These are phyloP conservation scores for Gnaphalium uliginosum DNA, from an alignment of 129 eudicot species.

Conservation along the genomic window DNA sequence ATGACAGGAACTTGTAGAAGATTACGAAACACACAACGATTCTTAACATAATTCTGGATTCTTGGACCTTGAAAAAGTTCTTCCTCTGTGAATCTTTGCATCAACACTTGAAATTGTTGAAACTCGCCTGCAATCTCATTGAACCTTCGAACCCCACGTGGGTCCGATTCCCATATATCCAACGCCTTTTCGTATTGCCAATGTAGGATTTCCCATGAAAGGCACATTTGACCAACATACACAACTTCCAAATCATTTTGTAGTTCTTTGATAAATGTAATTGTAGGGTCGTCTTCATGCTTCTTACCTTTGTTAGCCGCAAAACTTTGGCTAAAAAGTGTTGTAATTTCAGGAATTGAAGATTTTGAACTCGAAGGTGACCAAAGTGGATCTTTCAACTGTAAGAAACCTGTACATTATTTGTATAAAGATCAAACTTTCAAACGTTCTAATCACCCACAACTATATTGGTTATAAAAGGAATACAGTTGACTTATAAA, in stretches of 20 bases:
- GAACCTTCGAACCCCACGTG: conserved; percentile 50
- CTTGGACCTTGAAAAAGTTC: conserved; percentile 86
- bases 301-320: conserved; percentile 48
- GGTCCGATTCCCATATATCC: conserved; percentile 82
- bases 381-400: conserved; percentile 74
- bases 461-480: neutral
- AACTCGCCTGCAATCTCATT: conserved; percentile 85
- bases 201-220: conserved; percentile 89
- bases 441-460: neutral
- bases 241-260: conserved; percentile 78
- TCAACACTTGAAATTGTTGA: conserved; percentile 93
- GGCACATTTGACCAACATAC: conserved; percentile 96
- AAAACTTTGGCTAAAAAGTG: conserved; percentile 58
- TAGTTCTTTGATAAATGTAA: conserved; percentile 63
- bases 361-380: conserved; percentile 51
- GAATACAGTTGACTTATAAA: conserved; percentile 1
- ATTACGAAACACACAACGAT: conserved; percentile 66
- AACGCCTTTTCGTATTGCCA: conserved; percentile 94
- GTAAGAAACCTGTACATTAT: conserved; percentile 68
- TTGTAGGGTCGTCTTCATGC: conserved; percentile 53
- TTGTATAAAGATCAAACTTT: neutral
- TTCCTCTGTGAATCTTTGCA: conserved; percentile 83
- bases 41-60: conserved; percentile 63
- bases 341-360: conserved; percentile 44
- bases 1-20: conserved; percentile 96